These are phyloP conservation scores for Claviceps citrina DNA, from an alignment of 2,329 filamentous ascomycete genomes.

Conservation along the genomic window DNA sequence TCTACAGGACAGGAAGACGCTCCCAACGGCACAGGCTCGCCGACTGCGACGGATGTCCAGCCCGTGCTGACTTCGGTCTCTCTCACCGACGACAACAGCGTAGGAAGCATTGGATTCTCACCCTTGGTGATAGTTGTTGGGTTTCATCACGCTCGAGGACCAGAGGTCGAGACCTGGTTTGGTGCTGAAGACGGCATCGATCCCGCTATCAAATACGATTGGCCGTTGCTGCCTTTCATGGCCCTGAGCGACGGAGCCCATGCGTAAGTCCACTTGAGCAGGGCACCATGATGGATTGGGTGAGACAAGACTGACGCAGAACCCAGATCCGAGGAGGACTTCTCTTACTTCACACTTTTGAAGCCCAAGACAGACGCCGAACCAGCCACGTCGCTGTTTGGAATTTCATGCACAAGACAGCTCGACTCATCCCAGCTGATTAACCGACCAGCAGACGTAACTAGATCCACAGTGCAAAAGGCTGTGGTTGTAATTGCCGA, in stretches of 20 bases:
- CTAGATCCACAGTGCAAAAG: constrained; percentile 94
- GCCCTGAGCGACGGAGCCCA: constrained; percentile 91
- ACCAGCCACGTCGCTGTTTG: constrained; percentile 73
- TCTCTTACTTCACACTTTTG: constrained; percentile 92
- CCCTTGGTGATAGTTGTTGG: constrained; percentile 68
- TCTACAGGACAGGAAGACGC: neutral
- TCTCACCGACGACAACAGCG: constrained; percentile 17
- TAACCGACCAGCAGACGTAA: constrained; percentile 73
- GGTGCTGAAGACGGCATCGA: constrained; percentile 59
- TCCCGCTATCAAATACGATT: constrained; percentile 71
- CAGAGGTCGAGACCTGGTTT: constrained; percentile 89
- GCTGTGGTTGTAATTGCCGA: constrained; percentile 92
- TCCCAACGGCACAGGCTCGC: constrained; percentile 5
- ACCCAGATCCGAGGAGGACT: constrained; percentile 71
- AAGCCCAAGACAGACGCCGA: constrained; percentile 38
- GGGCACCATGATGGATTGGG: neutral
- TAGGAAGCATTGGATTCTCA: constrained; percentile 30
- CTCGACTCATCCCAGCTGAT: constrained; percentile 66
- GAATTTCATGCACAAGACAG: constrained; percentile 88
- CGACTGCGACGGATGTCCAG: constrained; percentile 14
- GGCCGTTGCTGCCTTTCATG: constrained; percentile 89
- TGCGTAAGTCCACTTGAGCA: constrained; percentile 42
- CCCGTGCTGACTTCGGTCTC: constrained; percentile 18
- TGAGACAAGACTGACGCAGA: neutral
- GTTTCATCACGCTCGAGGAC: constrained; percentile 74